Percentiles rank a stretch among this genome's conserved stretches.
These are phyloP conservation scores for Naegleria fowleri DNA, from an alignment of 208 protist species.

Conservation along the genomic window DNA sequence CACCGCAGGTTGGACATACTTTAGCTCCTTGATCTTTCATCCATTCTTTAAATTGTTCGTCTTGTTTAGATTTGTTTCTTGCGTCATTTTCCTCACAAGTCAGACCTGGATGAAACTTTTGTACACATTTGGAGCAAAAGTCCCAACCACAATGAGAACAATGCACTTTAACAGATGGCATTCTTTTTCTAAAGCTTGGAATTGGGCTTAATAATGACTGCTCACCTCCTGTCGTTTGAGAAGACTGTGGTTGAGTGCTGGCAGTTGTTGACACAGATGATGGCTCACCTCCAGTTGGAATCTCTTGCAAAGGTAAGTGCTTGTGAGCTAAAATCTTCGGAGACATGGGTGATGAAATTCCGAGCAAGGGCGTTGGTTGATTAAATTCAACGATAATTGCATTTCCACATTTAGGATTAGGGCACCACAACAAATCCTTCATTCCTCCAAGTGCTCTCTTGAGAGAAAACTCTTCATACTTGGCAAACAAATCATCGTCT, in stretches of 20 bases:
- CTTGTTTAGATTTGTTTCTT: neutral
- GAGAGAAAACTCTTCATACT: slow-evolving; percentile 14
- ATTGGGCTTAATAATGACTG: neutral
- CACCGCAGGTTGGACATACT: neutral
- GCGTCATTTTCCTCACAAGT: neutral
- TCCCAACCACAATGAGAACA: neutral
- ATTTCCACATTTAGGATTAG: slow-evolving; percentile 21
- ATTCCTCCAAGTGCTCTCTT: neutral
- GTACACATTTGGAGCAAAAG: neutral
- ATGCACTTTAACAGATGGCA: neutral
- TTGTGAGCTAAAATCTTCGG: neutral
- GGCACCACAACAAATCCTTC: slow-evolving; percentile 3
- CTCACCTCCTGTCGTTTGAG: neutral
- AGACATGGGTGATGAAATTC: neutral
- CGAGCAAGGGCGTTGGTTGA: neutral
- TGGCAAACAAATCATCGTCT: slow-evolving; percentile 6
- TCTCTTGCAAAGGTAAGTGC: neutral
- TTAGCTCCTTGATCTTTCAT: neutral
- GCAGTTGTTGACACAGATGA: neutral
- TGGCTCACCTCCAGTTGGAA: neutral
- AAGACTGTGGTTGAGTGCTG: neutral
- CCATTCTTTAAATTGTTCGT: slow-evolving; percentile 6
- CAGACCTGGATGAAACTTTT: neutral
- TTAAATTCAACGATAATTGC: slow-evolving; percentile 7
- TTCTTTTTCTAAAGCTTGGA: neutral